Evolutionary conservation across 2,329 filamentous ascomycete species (phyloP).

Genomic region (Coniochaeta hoffmannii): DNA sequence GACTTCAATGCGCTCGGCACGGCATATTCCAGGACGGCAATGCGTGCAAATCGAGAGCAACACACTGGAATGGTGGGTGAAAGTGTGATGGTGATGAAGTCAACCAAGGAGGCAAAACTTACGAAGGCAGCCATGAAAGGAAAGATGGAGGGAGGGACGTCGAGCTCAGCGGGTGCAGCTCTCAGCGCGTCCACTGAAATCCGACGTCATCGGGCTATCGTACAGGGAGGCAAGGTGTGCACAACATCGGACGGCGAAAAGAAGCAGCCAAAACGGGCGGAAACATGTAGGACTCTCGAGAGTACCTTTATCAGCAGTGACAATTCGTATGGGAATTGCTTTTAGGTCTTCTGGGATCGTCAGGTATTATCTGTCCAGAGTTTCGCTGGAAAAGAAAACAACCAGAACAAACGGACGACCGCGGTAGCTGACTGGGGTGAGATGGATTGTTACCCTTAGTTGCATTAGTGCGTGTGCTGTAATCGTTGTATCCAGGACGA

Average conservation of each 20-base stretch:
- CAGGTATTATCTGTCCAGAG: too few relatives aligned
- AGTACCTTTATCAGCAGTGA: too few relatives aligned
- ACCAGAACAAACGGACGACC: too few relatives aligned
- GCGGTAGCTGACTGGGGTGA: too few relatives aligned
- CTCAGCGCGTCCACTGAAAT: not conserved
- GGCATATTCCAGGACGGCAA: not conserved
- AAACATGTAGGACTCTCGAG: not conserved
- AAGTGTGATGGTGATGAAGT: not conserved
- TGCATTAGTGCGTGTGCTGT: too few relatives aligned
- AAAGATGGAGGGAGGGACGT: conserved; percentile 5
- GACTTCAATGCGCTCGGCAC: not conserved
- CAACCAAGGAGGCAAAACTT: conserved; percentile 14
- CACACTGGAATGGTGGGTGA: not conserved
- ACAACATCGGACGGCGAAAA: not conserved
- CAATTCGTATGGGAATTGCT: too few relatives aligned
- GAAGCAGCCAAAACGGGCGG: not conserved
- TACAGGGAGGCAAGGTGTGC: not conserved
- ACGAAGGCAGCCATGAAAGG: conserved; percentile 25
- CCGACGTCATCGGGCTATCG: not conserved
- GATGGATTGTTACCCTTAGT: too few relatives aligned
- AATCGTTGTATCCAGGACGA: too few relatives aligned
- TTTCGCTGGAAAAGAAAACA: too few relatives aligned
- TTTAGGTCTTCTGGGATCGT: too few relatives aligned
- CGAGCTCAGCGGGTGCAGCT: not conserved
- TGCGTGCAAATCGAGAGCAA: not conserved